Evolutionary conservation across 2,329 filamentous ascomycete species (phyloP).

Genomic region (Aureobasidium sp.): DNA sequence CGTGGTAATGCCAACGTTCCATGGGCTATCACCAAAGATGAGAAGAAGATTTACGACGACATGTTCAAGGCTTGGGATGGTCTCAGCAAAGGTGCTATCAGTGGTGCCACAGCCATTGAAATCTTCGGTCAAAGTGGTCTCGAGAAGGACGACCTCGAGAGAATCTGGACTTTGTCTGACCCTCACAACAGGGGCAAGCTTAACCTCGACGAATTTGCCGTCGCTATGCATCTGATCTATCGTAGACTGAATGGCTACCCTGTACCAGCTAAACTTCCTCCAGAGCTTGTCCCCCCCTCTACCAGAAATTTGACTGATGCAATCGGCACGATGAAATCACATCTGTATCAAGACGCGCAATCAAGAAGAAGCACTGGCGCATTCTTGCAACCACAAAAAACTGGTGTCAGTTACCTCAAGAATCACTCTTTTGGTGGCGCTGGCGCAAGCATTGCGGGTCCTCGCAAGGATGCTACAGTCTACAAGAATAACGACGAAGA

Average conservation of each 20-base stretch:
- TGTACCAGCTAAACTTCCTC: constrained; percentile 75
- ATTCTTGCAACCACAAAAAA: constrained; percentile 85
- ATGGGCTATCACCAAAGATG: constrained; percentile 97
- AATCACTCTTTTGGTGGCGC: constrained; percentile 72
- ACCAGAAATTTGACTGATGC: constrained; percentile 89
- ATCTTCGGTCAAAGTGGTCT: constrained; percentile 95
- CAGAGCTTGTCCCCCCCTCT: constrained; percentile 89
- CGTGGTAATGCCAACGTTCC: constrained; percentile 93
- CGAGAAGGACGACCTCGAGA: constrained; percentile 81
- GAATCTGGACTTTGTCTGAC: constrained; percentile 91
- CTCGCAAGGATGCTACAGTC: constrained; percentile 88
- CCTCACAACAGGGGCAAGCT: constrained; percentile 89
- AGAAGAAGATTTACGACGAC: constrained; percentile 93
- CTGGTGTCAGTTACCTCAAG: constrained; percentile 97
- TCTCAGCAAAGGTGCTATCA: constrained; percentile 84
- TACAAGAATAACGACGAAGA: constrained; percentile 94
- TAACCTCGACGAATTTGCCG: constrained; percentile 94
- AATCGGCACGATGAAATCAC: constrained; percentile 83
- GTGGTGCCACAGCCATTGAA: constrained; percentile 87
- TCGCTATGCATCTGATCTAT: constrained; percentile 99
- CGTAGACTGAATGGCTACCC: constrained; percentile 94
- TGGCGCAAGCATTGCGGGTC: constrained; percentile 50
- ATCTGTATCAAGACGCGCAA: constrained; percentile 85
- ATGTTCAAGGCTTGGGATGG: constrained; percentile 97
- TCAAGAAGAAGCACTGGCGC: constrained; percentile 82